Base-by-base conservation (phyloP, 805 yeast species). In the Cyberlindnera mississippiensis region DNA sequence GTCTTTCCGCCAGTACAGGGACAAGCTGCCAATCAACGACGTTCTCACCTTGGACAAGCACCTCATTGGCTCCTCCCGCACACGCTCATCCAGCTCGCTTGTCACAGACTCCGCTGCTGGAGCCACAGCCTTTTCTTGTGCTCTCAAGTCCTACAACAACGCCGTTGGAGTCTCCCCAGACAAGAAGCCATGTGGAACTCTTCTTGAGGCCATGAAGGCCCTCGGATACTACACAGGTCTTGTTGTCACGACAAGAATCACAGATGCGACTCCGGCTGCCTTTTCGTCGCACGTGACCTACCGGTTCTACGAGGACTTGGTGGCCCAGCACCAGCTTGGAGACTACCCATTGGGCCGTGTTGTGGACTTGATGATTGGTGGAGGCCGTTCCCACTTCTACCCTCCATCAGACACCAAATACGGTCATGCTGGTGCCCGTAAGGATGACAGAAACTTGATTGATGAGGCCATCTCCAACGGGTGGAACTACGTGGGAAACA, bases 21-120 rank as follows among this genome's bases (percentile, higher is more conserved):
- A 80, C 45, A 59, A 61, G 6, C 69, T 85, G 41, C 62, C 74
- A 3, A 62, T 72, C 33, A 75, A 76, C 50, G 83, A 82, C 51
- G 62, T 76, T 15, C 68, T 87, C 49, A 62, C 67, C 9, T 55
- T 89, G 22, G 96, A 89, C 62, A 67, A 74, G 45, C 76, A 81
- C 58, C 64, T 88, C 35, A 74, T 89, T 39, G 98, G 98, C 20
- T 73, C 85, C 18, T 84, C 95, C 8, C 74, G 97, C 52, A 90
- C 98, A 0, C 72, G 89, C 47, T 85, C 96, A 14, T 76, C 78
- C 19, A 69, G 72, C 49, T 84, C 95, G 2, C 68, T 85, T 53
- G 77, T 90, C 45, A 90, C 98, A 0, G 98, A 90, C 61, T 85
- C 96, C 22, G 98, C 98, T 10, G 98, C 98, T 2, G 97, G 96